A percentile compares a stretch with the other conserved stretches of the same genome.
Conservation (phyloP, 2,329 filamentous ascomycete genomes). For the Aspergillus japonicus region DNA sequence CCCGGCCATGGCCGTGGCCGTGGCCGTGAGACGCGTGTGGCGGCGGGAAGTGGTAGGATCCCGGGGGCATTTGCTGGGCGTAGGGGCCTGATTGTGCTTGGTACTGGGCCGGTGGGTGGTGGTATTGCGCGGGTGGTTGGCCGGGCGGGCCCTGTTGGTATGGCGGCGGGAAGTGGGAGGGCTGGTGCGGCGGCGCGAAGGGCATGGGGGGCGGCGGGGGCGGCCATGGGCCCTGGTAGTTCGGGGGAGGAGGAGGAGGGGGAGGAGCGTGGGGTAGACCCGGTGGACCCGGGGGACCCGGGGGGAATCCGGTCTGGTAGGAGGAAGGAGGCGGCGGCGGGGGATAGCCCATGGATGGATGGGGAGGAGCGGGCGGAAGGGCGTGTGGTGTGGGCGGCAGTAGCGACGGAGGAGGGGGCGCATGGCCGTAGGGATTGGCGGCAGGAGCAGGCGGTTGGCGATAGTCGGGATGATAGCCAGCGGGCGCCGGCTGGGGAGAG, state of each 20-base stretch:
- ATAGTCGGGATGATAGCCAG: constrained; percentile 6
- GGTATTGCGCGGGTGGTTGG: not conserved
- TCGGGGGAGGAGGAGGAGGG: constrained; percentile 34
- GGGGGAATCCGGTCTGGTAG: constrained; percentile 10
- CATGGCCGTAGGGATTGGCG: constrained; percentile 5
- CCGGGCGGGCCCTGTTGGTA: constrained; percentile 19
- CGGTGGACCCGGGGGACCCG: constrained; percentile 3
- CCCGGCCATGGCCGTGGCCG: constrained; percentile 11
- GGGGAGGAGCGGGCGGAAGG: constrained; percentile 17
- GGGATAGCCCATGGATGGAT: constrained; percentile 18
- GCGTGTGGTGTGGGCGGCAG: no score
- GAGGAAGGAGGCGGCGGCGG: constrained; percentile 2
- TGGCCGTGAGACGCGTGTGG: constrained; percentile 19
- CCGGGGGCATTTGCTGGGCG: constrained; percentile 29
- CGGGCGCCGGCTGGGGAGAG: constrained; percentile 27
- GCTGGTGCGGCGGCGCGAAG: constrained; percentile 13
- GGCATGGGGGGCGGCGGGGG: constrained; percentile 32
- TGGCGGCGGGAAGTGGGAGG: constrained; percentile 22
- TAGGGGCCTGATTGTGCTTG: no score
- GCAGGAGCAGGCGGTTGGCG: not conserved
- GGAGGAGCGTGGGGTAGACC: constrained; percentile 18
- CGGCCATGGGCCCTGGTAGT: constrained; percentile 38
- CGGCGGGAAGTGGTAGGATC: constrained; percentile 35
- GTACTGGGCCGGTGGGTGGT: not conserved
- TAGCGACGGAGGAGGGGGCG: constrained; percentile 6